phyloP scores from a whole-genome alignment of 176 grass and related monocot species.

The Ananas comosus region DNA sequence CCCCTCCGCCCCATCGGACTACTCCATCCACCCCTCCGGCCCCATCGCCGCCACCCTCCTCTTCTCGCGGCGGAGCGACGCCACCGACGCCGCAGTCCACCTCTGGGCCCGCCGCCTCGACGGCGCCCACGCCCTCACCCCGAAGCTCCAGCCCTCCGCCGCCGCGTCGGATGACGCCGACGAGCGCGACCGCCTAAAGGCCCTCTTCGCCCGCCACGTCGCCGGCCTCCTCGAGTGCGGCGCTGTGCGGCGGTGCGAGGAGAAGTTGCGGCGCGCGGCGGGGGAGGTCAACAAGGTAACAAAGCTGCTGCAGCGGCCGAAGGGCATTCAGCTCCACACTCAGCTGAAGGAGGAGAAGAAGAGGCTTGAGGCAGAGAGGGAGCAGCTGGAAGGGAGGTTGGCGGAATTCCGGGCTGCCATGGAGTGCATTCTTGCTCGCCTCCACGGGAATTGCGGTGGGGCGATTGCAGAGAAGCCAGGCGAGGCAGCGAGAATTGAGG shows the following conservation, averaged over 20 bases:
- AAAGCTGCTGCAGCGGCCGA: not conserved
- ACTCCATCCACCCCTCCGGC: slow-evolving; percentile 30
- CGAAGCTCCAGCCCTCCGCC: slow-evolving; percentile 6
- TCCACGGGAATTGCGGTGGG: slow-evolving; percentile 19
- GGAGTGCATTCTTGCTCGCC: slow-evolving; percentile 24
- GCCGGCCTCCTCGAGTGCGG: slow-evolving; percentile 30
- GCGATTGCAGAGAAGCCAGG: slow-evolving; percentile 1
- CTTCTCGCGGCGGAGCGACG: slow-evolving; percentile 26
- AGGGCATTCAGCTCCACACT: slow-evolving; percentile 12
- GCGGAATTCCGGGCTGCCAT: slow-evolving; percentile 44
- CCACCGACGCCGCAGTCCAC: slow-evolving; percentile 44
- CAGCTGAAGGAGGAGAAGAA: slow-evolving; percentile 31
- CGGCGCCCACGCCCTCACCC: slow-evolving; percentile 44
- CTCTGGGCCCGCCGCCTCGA: slow-evolving; percentile 64
- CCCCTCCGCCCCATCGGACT: slow-evolving; percentile 6
- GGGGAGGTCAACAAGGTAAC: slow-evolving; percentile 27
- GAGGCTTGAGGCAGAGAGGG: slow-evolving; percentile 36
- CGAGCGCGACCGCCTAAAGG: slow-evolving; percentile 32
- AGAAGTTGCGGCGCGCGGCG: slow-evolving; percentile 19
- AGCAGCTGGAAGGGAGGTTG: slow-evolving; percentile 35
- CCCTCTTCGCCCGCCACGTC: slow-evolving; percentile 44
- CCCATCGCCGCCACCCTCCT: slow-evolving; percentile 23
- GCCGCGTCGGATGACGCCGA: slow-evolving; percentile 13
- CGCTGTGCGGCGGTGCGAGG: slow-evolving; percentile 18
- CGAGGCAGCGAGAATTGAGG: slow-evolving; percentile 21